Conservation (phyloP, 2,329 filamentous ascomycete genomes). For the Venturia aucupariae region DNA sequence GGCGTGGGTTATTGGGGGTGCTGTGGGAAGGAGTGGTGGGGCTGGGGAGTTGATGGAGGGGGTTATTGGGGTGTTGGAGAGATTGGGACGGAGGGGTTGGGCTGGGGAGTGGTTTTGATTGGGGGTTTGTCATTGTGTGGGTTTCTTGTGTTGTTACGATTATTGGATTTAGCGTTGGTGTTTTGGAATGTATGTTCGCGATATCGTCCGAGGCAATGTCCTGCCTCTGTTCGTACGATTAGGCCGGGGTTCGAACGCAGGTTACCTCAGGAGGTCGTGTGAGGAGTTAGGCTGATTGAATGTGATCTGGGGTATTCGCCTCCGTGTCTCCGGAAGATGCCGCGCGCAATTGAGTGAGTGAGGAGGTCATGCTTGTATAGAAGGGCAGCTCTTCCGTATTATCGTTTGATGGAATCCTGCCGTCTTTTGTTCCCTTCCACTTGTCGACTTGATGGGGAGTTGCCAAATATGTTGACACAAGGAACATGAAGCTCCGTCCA, state of each 20-base stretch:
- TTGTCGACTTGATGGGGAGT: not conserved
- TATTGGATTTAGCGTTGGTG: not conserved
- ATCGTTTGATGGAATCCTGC: too few relatives aligned
- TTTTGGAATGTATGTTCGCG: not conserved
- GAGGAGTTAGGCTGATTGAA: not conserved
- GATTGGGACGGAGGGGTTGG: constrained; percentile 6
- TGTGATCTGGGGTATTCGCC: too few relatives aligned
- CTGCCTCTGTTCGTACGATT: not conserved
- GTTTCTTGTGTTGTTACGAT: not conserved
- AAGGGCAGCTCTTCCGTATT: too few relatives aligned
- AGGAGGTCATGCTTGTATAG: too few relatives aligned
- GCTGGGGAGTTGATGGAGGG: constrained; percentile 13
- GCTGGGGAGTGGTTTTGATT: constrained; percentile 12
- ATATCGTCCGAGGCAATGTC: not conserved
- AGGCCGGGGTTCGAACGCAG: not conserved
- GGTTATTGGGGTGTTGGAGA: constrained; percentile 11
- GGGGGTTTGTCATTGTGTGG: not conserved
- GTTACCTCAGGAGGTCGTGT: not conserved
- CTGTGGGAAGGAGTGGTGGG: not conserved
- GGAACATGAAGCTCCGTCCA: not conserved
- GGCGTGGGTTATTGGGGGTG: constrained; percentile 12
- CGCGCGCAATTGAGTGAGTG: too few relatives aligned
- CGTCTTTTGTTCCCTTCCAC: not conserved
- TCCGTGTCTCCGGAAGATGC: too few relatives aligned
- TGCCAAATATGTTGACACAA: too few relatives aligned